Evolutionary conservation across 108 stramenopile species (phyloP), one percentile per base, ranked within the genome.

Genomic region (Nitzschia sp.): DNA sequence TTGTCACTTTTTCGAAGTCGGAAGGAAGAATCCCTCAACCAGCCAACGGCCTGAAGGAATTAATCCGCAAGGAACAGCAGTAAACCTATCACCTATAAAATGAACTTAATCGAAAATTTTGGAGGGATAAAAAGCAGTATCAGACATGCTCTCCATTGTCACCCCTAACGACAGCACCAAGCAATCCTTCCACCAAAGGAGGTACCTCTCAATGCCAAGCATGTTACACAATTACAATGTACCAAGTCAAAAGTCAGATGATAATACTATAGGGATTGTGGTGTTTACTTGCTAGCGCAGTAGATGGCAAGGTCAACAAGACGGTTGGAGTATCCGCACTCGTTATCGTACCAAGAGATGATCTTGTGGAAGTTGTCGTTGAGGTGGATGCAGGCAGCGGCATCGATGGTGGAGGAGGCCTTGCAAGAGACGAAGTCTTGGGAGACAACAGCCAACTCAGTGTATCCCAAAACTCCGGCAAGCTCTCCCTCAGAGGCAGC

Each of bases 281-380:
- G 51, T 40, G 58, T 69, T 69, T 75, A 75, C 57, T 75, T 71
- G 67, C 25, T 29, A 52, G 41, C 38, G 26, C 43, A 53, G 76
- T 68, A 78, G 34, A 78, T 34, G 37, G 96, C 94, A 63, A 97
- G 82, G 69, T 98, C 96, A 48, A 96, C 85, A 53, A 97, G 75
- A 60, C 94, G 87, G 90, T 92, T 91, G 67, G 93, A 95, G 89
- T 98, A 99, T 60, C 97, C 96, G 78, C 81, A 92, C 73, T 97
- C 95, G 73, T 85, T 88, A 69, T 98, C 97, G 70, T 98, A 99
- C 96, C 96, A 98, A 12, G 93, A 82, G 65, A 98, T 94, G 68
- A 99, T 84, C 96, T 98, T 99, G 90, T 96, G 88, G 85, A 98
- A 99, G 79, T 88, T 88, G 63, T 91, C 84, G 63, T 86, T 97